Base-by-base conservation (phyloP, 768 basidiomycete species). In the Chiua virens region DNA sequence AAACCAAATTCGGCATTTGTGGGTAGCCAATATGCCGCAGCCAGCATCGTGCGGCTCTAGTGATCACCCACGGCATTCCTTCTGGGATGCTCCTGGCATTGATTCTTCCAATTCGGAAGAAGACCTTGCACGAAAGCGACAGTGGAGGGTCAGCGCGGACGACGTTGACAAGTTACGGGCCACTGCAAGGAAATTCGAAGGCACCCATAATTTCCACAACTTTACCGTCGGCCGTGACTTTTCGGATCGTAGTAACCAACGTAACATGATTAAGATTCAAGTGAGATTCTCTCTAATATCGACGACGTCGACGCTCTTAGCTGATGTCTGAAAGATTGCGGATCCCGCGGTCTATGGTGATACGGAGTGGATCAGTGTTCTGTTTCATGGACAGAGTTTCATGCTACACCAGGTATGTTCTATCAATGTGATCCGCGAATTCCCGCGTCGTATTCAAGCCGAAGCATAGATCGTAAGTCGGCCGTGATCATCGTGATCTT, bases 201-300 rank as follows among this genome's bases (percentile, higher is more conserved):
- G 91, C 8, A 91, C 92, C 3, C 94, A 97, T 70, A 98, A 98
- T 68, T 99, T 96, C 69, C 94, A 97, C 70, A 98, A 98, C 65
- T 98, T 95, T 62, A 98, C 97, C 0, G 83, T 98, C 45, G 89
- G 85, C 3, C 83, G 88, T 41, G 91, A 91, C 42, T 93, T 88
- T 69, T 71, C 78, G 6, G 96, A 98, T 66, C 78, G 82, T 18
- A 90, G 88, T 52, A 87, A 87, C 59, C 80, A 86, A 59, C 78
- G 97, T n/a, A 79, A 82, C 66, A 95, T 99, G 86, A 90, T 92
- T 59, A 80, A 77, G 45, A 83, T 98, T 3, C 85, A 92, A 69
- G 96, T 91, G 15, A 45, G 61, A 10, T 37, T 27, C 21, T 32
- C 39, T 3, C 42, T 30, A 3, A 7, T 3, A 17, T 36, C 50